These are phyloP conservation scores for Neophaeococcomyces aloes DNA, from an alignment of 2,329 filamentous ascomycete genomes.

Conservation along the genomic window DNA sequence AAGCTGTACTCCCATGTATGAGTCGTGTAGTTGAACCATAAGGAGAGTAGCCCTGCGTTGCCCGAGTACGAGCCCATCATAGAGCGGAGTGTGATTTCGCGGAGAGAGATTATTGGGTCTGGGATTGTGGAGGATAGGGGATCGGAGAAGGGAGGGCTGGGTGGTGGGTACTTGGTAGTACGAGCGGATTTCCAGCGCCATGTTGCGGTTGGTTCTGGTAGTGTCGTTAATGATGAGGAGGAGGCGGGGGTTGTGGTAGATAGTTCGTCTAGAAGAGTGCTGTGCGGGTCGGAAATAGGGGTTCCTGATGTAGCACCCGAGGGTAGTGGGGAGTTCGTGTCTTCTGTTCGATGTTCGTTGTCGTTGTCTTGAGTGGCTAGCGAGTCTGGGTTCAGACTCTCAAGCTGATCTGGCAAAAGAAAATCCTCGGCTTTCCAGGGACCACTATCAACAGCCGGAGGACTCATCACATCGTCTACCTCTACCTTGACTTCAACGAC, in stretches of 20 bases:
- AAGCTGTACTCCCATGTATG: constrained; percentile 80
- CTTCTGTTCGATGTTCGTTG: neutral
- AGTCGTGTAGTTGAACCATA: constrained; percentile 69
- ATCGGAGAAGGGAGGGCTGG: constrained; percentile 25
- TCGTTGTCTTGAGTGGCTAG: neutral
- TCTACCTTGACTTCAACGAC: neutral
- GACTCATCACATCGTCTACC: neutral
- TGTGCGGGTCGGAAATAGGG: too few relatives aligned
- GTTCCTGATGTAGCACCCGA: neutral
- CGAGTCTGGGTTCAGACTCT: too few relatives aligned
- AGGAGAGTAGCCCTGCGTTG: constrained; percentile 75
- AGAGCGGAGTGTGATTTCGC: constrained; percentile 86
- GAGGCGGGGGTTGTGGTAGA: neutral
- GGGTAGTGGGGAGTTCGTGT: neutral
- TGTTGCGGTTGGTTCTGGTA: neutral
- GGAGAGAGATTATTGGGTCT: constrained; percentile 46
- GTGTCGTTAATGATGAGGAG: neutral
- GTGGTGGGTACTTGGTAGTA: neutral
- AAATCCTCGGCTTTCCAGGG: constrained; percentile 1
- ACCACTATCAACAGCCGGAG: neutral
- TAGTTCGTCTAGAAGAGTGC: too few relatives aligned
- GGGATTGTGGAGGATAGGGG: constrained; percentile 1
- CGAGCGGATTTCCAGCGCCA: neutral
- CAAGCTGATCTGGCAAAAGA: too few relatives aligned
- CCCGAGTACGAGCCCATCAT: constrained; percentile 99